These are phyloP conservation scores for Pleurotus ostreatus DNA, from an alignment of 768 basidiomycete genomes.

Conservation along the genomic window DNA sequence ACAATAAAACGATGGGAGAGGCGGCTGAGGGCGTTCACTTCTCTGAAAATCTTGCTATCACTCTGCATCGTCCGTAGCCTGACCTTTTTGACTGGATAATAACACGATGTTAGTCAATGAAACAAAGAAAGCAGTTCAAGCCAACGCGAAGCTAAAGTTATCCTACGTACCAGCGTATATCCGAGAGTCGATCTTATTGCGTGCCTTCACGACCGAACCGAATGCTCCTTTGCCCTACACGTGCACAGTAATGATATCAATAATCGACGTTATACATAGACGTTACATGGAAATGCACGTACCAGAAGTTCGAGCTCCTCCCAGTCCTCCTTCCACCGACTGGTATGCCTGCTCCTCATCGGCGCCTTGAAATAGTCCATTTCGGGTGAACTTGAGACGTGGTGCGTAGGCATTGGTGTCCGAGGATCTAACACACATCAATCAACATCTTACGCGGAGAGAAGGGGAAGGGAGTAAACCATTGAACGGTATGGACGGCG, in stretches of 20 bases:
- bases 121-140: neutral
- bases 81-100: slow-evolving; percentile 75
- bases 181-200: slow-evolving; percentile 80
- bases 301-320: slow-evolving; percentile 87
- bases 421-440: slow-evolving; percentile 29
- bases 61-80: slow-evolving; percentile 73
- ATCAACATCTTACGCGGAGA: slow-evolving; percentile 1
- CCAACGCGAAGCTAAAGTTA: neutral
- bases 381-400: slow-evolving; percentile 54
- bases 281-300: slow-evolving; percentile 12
- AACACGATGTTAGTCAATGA: slow-evolving; percentile 5
- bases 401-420: slow-evolving; percentile 43
- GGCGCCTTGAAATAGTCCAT: slow-evolving; percentile 55
- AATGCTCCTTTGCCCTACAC: slow-evolving; percentile 82
- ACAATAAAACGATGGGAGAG: slow-evolving; percentile 90
- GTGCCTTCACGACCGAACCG: slow-evolving; percentile 92
- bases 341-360: slow-evolving; percentile 45
- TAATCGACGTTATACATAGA: no score
- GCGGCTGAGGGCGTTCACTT: slow-evolving; percentile 84
- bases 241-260: neutral
- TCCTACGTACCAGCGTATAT: slow-evolving; percentile 69
- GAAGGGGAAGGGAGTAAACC: slow-evolving; percentile 13
- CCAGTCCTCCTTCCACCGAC: slow-evolving; percentile 92
- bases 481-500: slow-evolving; percentile 22
- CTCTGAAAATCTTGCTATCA: slow-evolving; percentile 85